Conservation (phyloP, 1,139 yeast species). For the Candida freyschussii region DNA sequence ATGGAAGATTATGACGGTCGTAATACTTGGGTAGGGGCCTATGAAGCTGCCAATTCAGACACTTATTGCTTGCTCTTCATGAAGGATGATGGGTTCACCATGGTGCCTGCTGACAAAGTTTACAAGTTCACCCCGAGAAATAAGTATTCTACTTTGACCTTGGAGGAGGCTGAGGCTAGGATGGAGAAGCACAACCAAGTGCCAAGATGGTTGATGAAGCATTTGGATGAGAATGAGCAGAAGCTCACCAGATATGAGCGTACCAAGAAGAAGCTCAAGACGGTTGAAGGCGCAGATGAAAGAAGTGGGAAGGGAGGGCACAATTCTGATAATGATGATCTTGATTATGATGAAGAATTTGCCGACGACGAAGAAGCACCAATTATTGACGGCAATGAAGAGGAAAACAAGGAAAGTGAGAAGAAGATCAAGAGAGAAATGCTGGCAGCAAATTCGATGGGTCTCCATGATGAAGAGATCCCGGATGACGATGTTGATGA, state of each 20-base stretch:
- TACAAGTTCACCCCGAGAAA: constrained; percentile 92
- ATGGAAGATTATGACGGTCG: constrained; percentile 93
- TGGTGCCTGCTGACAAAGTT: constrained; percentile 93
- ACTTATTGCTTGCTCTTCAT: constrained; percentile 81
- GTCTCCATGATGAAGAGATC: constrained; percentile 55
- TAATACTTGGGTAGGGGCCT: constrained; percentile 93
- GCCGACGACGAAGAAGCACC: constrained; percentile 99
- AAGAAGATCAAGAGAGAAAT: constrained; percentile 84
- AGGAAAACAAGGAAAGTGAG: constrained; percentile 88
- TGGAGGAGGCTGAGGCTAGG: constrained; percentile 94
- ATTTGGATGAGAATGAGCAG: constrained; percentile 62
- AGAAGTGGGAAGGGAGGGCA: constrained; percentile 39
- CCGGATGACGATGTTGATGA: constrained; percentile 55
- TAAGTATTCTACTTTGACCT: constrained; percentile 85
- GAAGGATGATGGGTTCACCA: constrained; percentile 61
- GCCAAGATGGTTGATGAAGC: constrained; percentile 96
- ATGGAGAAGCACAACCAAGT: constrained; percentile 79
- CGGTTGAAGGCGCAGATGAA: constrained; percentile 52
- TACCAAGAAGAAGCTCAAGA: constrained; percentile 46
- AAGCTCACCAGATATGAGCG: constrained; percentile 40
- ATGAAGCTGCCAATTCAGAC: constrained; percentile 91
- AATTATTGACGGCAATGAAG: constrained; percentile 93
- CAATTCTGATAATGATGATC: constrained; percentile 83
- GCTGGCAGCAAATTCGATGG: constrained; percentile 78
- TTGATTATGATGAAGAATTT: constrained; percentile 94